A percentile compares a stretch with the other conserved stretches of the same genome.
Evolutionary conservation across 179 eudicot species (phyloP).

Genomic region (Sideroxylon spinosum): DNA sequence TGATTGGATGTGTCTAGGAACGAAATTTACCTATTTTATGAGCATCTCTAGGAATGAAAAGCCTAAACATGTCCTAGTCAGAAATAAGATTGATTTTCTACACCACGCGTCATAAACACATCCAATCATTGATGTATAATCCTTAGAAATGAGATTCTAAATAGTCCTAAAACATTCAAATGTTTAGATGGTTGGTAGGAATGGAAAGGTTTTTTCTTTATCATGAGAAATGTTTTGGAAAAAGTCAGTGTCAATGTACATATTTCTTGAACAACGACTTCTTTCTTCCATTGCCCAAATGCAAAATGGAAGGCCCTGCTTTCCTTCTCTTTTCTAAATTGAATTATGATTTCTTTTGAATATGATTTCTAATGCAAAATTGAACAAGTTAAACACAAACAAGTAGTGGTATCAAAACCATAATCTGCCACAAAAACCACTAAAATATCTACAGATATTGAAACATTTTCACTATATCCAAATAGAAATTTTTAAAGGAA

Average conservation of each 20-base stretch:
- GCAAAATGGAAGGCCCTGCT: conserved; percentile 69
- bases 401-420: conserved; percentile 6
- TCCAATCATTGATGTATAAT: too few relatives aligned
- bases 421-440: not conserved
- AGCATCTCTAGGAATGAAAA: conserved; percentile 54
- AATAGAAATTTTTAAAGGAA: not conserved
- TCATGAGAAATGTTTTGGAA: too few relatives aligned
- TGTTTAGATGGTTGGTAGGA: too few relatives aligned
- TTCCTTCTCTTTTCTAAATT: conserved; percentile 65
- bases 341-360: conserved; percentile 63
- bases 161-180: too few relatives aligned
- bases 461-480: not conserved
- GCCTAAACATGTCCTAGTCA: conserved; percentile 48
- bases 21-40: too few relatives aligned
- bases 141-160: too few relatives aligned
- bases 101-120: too few relatives aligned
- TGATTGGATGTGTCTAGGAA: too few relatives aligned
- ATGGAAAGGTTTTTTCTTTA: too few relatives aligned
- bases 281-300: conserved; percentile 75
- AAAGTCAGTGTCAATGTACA: too few relatives aligned
- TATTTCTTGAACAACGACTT: conserved; percentile 41
- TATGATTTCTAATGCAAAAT: conserved; percentile 53
- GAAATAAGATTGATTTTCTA: too few relatives aligned
- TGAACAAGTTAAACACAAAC: conserved; percentile 13
- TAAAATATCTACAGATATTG: not conserved